Base-by-base conservation (phyloP, 2,329 filamentous ascomycete genomes). In the Trichoderma sp. region DNA sequence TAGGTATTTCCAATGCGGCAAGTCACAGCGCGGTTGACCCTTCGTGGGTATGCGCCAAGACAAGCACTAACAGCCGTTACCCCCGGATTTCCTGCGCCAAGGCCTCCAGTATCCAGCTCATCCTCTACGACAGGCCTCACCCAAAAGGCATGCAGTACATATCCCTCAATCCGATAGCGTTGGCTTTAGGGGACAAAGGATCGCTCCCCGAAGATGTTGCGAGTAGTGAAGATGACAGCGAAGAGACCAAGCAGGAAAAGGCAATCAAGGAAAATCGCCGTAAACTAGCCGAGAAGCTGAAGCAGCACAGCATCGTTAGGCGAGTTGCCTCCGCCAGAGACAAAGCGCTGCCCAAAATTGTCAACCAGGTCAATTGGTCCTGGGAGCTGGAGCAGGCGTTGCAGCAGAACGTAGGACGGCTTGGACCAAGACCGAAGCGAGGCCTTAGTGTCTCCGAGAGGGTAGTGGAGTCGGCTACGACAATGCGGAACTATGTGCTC, bases 311-410 rank as follows among this genome's bases (percentile, higher is more conserved):
- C 2, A 94, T 99, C 5, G 85, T 93, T 68, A 90, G 90, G 75
- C 93, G 93, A 78, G 84, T 88, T 3, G 89, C 91, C 3, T 96
- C 95, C 1, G 88, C 91, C 72, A 95, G 97, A 77, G 96, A 99
- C 80, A 88, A 90, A 73, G 92, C 93, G 1, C 84, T 99, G 34
- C 88, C 91, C 5, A 90, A 89, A 71, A 95, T 98, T 72, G 88
- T 98, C 75, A 94, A 95, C 76, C 95, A 98, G 82, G 92, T 98
- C 79, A 99, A 99, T 78, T 99, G 96, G 86, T 94, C 95, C 0
- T 94, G 91, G 84, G 97, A 99, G 81, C 86, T 99, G 71, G 92
- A 96, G 73, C 87, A 90, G 75, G 85, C 97, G 50, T 85, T 99
- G 75, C 94, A 97, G 76, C 95, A 92, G 79, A 99, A 98, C 77